Conservation (phyloP, 2,329 filamentous ascomycete genomes). For the Xylariaceae sp. region DNA sequence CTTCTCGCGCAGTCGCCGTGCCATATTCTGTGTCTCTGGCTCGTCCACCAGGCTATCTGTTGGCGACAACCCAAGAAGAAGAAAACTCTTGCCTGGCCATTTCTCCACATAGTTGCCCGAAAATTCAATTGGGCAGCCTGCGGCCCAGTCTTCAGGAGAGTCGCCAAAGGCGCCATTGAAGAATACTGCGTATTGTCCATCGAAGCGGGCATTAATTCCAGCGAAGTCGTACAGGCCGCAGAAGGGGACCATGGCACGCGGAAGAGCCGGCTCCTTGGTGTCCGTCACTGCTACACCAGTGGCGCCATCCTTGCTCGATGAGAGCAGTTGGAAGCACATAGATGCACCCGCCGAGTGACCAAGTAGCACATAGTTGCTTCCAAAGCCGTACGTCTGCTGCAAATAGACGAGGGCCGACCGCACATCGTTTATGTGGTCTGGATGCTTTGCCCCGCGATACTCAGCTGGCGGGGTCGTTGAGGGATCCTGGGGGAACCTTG, state of each 20-base stretch:
- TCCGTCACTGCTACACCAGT: conserved; percentile 26
- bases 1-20: conserved; percentile 40
- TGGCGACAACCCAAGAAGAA: conserved; percentile 44
- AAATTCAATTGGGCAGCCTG: conserved; percentile 52
- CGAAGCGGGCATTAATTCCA: conserved; percentile 47
- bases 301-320: conserved; percentile 30
- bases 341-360: conserved; percentile 65
- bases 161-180: conserved; percentile 61
- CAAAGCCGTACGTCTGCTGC: conserved; percentile 42
- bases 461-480: conserved; percentile 32
- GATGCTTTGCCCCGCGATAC: conserved; percentile 50
- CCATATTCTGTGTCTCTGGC: conserved; percentile 59
- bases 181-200: conserved; percentile 54
- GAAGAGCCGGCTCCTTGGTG: conserved; percentile 34
- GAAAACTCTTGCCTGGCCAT: conserved; percentile 33
- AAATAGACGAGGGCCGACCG: conserved; percentile 50
- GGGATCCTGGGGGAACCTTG: conserved; percentile 44
- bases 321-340: conserved; percentile 59
- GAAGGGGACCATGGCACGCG: conserved; percentile 56
- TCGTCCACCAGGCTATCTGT: conserved; percentile 52
- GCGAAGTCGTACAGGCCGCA: conserved; percentile 67
- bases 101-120: conserved; percentile 39
- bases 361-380: conserved; percentile 49
- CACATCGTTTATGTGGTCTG: conserved; percentile 60
- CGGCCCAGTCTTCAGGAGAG: conserved; percentile 48